A percentile compares a stretch with the other conserved stretches of the same genome.
These are phyloP conservation scores for Sextonia rubra DNA, from an alignment of 164 flowering plant genomes.

Conservation along the genomic window DNA sequence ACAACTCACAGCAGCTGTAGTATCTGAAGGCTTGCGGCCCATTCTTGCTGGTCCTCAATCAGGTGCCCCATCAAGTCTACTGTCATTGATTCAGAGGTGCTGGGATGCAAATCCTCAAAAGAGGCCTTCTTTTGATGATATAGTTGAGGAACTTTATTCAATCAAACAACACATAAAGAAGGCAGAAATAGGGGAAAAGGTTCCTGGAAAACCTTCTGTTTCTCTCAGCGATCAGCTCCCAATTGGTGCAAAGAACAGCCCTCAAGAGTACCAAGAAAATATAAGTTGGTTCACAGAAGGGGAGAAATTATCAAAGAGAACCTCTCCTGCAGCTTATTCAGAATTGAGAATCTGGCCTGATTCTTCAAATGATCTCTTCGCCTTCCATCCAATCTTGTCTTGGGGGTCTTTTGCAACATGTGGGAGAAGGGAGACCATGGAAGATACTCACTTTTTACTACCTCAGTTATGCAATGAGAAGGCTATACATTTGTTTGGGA, in stretches of 20 bases:
- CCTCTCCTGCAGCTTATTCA: constrained; percentile 22
- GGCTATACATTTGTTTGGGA: constrained; percentile 68
- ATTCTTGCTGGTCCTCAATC: constrained; percentile 51
- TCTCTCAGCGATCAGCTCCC: constrained; percentile 20
- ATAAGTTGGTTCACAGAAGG: constrained; percentile 74
- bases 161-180: constrained; percentile 30
- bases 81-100: constrained; percentile 65
- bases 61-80: constrained; percentile 47
- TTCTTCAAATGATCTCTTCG: constrained; percentile 25
- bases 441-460: constrained; percentile 82
- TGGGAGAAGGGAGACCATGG: constrained; percentile 95
- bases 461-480: constrained; percentile 55
- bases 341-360: constrained; percentile 27
- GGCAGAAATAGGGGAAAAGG: constrained; percentile 16
- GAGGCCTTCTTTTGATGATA: constrained; percentile 78
- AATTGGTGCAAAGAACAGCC: constrained; percentile 14
- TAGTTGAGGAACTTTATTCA: constrained; percentile 47
- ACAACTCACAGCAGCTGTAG: constrained; percentile 90
- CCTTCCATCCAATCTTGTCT: constrained; percentile 59
- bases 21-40: constrained; percentile 77
- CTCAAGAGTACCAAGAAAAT: constrained; percentile 32
- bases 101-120: constrained; percentile 71
- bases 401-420: constrained; percentile 91
- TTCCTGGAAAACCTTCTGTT: constrained; percentile 16
- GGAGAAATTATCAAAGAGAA: constrained; percentile 29